Conservation (phyloP, 2,329 filamentous ascomycete species). For the Monosporascus sp. region DNA sequence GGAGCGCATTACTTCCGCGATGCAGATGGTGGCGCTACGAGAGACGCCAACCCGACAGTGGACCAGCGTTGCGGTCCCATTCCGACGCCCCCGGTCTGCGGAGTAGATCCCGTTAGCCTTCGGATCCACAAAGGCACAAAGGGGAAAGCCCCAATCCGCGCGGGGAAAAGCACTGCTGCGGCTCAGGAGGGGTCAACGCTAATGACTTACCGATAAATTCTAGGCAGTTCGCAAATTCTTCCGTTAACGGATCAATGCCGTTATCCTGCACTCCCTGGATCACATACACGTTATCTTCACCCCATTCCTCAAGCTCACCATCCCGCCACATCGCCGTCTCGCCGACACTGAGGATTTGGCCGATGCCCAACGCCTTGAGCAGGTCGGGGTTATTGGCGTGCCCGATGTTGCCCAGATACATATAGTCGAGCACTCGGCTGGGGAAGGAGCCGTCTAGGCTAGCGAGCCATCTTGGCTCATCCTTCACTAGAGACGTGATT, state of each 20-base stretch:
- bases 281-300: slow-evolving; percentile 69
- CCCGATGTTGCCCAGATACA: slow-evolving; percentile 90
- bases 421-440: slow-evolving; percentile 82
- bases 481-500: slow-evolving; percentile 45
- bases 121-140: slow-evolving; percentile 4
- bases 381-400: slow-evolving; percentile 93
- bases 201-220: slow-evolving; percentile 78
- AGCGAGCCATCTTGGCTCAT: slow-evolving; percentile 74
- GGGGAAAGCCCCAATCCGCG: background rate
- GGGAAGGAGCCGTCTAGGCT: slow-evolving; percentile 87
- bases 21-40: slow-evolving; percentile 93
- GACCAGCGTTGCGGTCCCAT: slow-evolving; percentile 81
- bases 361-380: slow-evolving; percentile 73
- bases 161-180: background rate
- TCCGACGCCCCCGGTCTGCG: slow-evolving; percentile 69
- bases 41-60: slow-evolving; percentile 97
- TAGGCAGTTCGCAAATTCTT: slow-evolving; percentile 79
- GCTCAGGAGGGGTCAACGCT: background rate
- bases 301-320: slow-evolving; percentile 67
- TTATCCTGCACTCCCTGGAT: slow-evolving; percentile 92
- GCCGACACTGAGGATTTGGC: slow-evolving; percentile 84
- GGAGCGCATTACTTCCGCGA: slow-evolving; percentile 93
- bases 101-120: slow-evolving; percentile 2
- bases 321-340: slow-evolving; percentile 80
- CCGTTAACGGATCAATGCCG: slow-evolving; percentile 84